Conservation (phyloP, 768 basidiomycete genomes). For the Suillus subaureus region DNA sequence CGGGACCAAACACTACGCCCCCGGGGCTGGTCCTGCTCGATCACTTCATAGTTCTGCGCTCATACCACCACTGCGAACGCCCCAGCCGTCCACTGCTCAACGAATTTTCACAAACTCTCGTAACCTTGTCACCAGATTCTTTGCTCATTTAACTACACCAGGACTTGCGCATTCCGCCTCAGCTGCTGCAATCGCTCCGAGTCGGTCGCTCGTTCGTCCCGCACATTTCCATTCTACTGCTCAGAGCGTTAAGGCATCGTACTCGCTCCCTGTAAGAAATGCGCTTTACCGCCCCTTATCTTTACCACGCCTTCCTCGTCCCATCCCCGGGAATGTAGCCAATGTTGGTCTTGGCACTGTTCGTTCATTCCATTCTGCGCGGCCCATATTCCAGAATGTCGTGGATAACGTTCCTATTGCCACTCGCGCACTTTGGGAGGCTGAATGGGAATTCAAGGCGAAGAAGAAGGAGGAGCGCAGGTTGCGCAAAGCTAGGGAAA, state of each 20-base stretch:
- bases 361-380: conserved; percentile 71
- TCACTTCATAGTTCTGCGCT: conserved; percentile 49
- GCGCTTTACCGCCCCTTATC: conserved; percentile 50
- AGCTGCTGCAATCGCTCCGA: conserved; percentile 1
- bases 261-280: conserved; percentile 58
- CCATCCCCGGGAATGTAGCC: conserved; percentile 49
- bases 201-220: conserved; percentile 17
- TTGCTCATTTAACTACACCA: conserved; percentile 60
- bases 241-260: conserved; percentile 50
- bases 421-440: conserved; percentile 72
- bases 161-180: conserved; percentile 40
- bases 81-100: conserved; percentile 40
- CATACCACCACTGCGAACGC: conserved; percentile 34
- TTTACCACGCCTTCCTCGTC: conserved; percentile 58
- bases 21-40: conserved; percentile 27
- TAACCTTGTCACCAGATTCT: conserved; percentile 55
- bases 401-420: conserved; percentile 81
- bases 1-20: conserved; percentile 7
- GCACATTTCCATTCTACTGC: conserved; percentile 23
- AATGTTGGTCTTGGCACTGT: conserved; percentile 79
- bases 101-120: conserved; percentile 55
- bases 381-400: conserved; percentile 79
- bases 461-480: conserved; percentile 43
- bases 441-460: conserved; percentile 64
- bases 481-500: conserved; percentile 25